Evolutionary conservation across 2,329 filamentous ascomycete genomes (phyloP).

Genomic region (Tolypocladium tundrense): DNA sequence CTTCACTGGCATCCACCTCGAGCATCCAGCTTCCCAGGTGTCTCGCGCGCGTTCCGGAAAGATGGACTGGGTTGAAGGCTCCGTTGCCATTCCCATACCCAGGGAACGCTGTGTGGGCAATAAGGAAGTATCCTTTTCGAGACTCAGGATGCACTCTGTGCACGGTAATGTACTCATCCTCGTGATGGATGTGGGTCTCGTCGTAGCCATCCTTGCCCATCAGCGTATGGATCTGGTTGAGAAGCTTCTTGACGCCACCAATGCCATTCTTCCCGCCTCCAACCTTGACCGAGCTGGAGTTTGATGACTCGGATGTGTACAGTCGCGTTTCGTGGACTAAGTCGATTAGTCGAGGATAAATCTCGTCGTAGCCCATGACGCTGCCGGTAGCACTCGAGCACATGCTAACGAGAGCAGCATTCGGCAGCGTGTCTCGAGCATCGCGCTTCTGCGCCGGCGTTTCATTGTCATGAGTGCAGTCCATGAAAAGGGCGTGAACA

Average conservation of each 20-base stretch:
- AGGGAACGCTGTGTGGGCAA: conserved; percentile 92
- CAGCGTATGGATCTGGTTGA: conserved; percentile 88
- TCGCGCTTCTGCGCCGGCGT: conserved; percentile 91
- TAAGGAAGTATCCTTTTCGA: conserved; percentile 86
- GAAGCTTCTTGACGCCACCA: conserved; percentile 77
- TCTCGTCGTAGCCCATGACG: conserved; percentile 96
- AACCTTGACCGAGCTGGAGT: conserved; percentile 44
- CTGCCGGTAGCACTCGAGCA: conserved; percentile 90
- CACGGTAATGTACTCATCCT: conserved; percentile 91
- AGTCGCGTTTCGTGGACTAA: conserved; percentile 79
- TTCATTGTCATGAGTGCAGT: conserved; percentile 98
- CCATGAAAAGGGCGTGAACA: conserved; percentile 94
- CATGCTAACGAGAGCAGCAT: conserved; percentile 90
- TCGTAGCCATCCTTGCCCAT: conserved; percentile 95
- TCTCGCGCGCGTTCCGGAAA: conserved; percentile 76
- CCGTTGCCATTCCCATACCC: conserved; percentile 81
- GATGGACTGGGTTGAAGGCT: conserved; percentile 65
- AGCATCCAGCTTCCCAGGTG: conserved; percentile 87
- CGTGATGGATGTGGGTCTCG: conserved; percentile 94
- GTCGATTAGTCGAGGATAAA: conserved; percentile 89
- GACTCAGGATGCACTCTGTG: conserved; percentile 89
- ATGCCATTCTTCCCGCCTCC: conserved; percentile 74
- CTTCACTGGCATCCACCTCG: conserved; percentile 70
- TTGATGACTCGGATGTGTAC: conserved; percentile 71
- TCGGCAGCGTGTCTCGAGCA: conserved; percentile 85